Evolutionary conservation across 1,284 basidiomycete species (phyloP).

Genomic region (Irpex sp.): DNA sequence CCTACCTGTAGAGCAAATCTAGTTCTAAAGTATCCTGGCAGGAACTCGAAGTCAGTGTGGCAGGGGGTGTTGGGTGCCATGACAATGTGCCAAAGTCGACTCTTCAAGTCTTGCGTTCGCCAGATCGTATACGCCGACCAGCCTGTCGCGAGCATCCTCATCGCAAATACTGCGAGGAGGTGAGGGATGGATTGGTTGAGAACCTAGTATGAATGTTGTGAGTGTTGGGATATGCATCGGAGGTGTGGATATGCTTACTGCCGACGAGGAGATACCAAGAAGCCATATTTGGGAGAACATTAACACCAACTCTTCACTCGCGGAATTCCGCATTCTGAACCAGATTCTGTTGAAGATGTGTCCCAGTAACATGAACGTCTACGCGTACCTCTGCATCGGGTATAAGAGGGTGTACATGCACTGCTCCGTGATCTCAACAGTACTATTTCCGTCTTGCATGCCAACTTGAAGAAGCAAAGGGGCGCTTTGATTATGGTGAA

Average conservation of each 20-base stretch:
- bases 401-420: constrained; percentile 44
- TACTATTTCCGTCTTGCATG: constrained; percentile 12
- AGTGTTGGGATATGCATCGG: not conserved
- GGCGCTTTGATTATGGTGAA: not conserved
- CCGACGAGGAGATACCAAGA: constrained; percentile 47
- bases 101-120: constrained; percentile 35
- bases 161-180: constrained; percentile 39
- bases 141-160: constrained; percentile 41
- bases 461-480: not conserved
- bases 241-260: constrained; percentile 20
- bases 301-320: constrained; percentile 48
- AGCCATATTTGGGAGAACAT: constrained; percentile 57
- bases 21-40: constrained; percentile 38
- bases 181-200: constrained; percentile 43
- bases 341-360: not conserved
- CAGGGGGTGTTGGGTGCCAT: constrained; percentile 41
- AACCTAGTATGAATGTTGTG: constrained; percentile 24
- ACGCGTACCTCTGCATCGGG: constrained; percentile 38
- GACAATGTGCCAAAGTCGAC: constrained; percentile 37
- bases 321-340: constrained; percentile 37
- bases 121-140: constrained; percentile 53
- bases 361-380: no score
- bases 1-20: constrained; percentile 35
- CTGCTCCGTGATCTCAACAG: constrained; percentile 25
- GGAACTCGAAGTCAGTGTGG: constrained; percentile 45